phyloP scores from a whole-genome alignment of 345 rosid genomes.

The Cardamine chenopodiifolia region DNA sequence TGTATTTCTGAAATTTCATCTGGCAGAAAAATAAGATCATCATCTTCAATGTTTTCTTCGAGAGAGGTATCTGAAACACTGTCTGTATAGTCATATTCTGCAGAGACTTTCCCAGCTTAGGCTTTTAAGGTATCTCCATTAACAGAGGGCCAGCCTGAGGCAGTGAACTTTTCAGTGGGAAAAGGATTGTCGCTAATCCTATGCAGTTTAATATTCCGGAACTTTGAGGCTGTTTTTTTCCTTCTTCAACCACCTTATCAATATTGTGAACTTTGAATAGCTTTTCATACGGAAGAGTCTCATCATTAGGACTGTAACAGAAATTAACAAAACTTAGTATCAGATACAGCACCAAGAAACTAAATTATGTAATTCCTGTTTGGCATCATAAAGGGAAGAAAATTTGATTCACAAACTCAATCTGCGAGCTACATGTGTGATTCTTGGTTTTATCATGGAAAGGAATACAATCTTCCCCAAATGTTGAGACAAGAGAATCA shows the following conservation, averaged over 20 bases:
- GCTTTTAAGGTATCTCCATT: conserved; percentile 77
- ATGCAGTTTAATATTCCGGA: conserved; percentile 59
- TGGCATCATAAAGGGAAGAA: neutral
- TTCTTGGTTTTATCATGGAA: conserved; percentile 4
- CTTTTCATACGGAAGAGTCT: conserved; percentile 55
- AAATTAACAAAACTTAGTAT: conserved; percentile 28
- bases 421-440: neutral
- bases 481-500: conserved; percentile 3
- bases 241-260: conserved; percentile 80
- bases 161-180: conserved; percentile 70
- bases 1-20: conserved; percentile 38
- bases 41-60: conserved; percentile 45
- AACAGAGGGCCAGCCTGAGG: conserved; percentile 88
- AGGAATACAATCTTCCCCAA: conserved; percentile 8
- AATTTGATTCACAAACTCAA: conserved; percentile 4
- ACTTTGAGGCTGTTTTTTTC: conserved; percentile 77
- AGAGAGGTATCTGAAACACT: conserved; percentile 40
- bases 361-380: conserved; percentile 3
- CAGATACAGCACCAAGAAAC: neutral
- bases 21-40: conserved; percentile 17
- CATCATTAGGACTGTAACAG: conserved; percentile 52
- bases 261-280: conserved; percentile 71
- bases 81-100: conserved; percentile 55
- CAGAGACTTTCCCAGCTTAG: conserved; percentile 80
- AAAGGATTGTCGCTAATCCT: conserved; percentile 53